phyloP scores from a whole-genome alignment of 2,329 filamentous ascomycete genomes.

The Apiospora aurea region DNA sequence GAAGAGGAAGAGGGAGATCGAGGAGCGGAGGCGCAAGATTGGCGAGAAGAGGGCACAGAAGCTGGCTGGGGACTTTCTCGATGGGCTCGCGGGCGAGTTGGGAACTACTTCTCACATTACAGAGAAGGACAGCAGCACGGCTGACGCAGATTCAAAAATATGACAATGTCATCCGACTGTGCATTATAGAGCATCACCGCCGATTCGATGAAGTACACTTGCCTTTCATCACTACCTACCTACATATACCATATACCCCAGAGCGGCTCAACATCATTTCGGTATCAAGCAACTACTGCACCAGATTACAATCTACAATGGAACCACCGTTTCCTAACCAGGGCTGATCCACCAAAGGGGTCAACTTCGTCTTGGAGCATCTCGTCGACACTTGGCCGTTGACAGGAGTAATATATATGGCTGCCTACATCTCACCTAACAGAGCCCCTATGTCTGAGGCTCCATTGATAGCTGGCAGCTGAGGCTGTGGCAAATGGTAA shows the following conservation, averaged over 20 bases:
- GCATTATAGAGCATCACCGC: not conserved
- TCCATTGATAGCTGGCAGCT: no score
- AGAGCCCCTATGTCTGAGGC: no score
- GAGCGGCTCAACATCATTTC: not conserved
- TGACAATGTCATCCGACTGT: not conserved
- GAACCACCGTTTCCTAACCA: not conserved
- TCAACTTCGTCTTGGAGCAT: not conserved
- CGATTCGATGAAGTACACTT: not conserved
- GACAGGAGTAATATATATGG: no score
- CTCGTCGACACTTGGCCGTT: not conserved
- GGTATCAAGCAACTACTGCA: not conserved
- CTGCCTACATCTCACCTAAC: no score
- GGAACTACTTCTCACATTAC: not conserved
- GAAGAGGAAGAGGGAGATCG: conserved; percentile 67
- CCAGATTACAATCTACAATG: not conserved
- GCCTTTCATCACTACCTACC: not conserved
- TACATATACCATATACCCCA: not conserved
- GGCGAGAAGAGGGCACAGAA: conserved; percentile 56
- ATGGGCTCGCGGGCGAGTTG: conserved; percentile 44
- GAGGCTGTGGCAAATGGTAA: no score
- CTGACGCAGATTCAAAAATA: not conserved
- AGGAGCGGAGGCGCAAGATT: conserved; percentile 68
- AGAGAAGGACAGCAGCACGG: not conserved
- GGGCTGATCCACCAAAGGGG: no score
- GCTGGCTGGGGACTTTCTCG: conserved; percentile 46